Evolutionary conservation across 208 protist species (phyloP).

Genomic region (Lotmaria passim): DNA sequence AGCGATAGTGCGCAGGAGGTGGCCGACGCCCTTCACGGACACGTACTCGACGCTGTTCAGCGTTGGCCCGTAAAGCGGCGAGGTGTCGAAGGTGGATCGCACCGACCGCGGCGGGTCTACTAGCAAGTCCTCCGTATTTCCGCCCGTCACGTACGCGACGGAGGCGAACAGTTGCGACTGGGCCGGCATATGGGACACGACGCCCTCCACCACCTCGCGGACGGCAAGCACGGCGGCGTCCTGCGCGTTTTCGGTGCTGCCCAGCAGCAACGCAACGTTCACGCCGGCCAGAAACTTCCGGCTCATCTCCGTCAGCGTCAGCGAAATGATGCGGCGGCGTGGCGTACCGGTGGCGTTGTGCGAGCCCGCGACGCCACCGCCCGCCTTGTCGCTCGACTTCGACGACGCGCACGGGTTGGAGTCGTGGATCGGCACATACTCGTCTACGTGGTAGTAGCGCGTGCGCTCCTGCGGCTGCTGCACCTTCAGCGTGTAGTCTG

Average conservation of each 20-base stretch:
- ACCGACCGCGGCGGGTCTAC: slow-evolving; percentile 15
- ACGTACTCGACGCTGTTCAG: slow-evolving; percentile 63
- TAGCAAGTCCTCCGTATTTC: slow-evolving; percentile 59
- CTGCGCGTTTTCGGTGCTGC: slow-evolving; percentile 41
- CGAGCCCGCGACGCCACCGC: not conserved
- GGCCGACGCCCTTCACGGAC: slow-evolving; percentile 27
- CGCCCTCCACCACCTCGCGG: slow-evolving; percentile 47
- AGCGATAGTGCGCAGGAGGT: slow-evolving; percentile 17
- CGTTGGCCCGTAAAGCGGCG: slow-evolving; percentile 43
- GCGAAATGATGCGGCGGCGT: slow-evolving; percentile 38
- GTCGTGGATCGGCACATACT: slow-evolving; percentile 53
- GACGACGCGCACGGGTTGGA: not conserved
- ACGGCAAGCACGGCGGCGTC: slow-evolving; percentile 37
- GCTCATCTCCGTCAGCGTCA: slow-evolving; percentile 49
- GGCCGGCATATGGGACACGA: slow-evolving; percentile 38
- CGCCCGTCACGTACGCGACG: slow-evolving; percentile 42
- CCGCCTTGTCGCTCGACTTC: not conserved
- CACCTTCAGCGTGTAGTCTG: slow-evolving; percentile 46
- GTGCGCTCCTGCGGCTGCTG: slow-evolving; percentile 32
- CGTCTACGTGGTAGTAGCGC: slow-evolving; percentile 69
- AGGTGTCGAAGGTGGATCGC: slow-evolving; percentile 40
- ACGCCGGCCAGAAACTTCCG: slow-evolving; percentile 61
- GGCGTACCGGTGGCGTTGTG: slow-evolving; percentile 2
- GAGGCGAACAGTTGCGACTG: slow-evolving; percentile 53
- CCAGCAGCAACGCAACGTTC: slow-evolving; percentile 64